Percentiles rank a stretch among this genome's conserved stretches.
phyloP scores from a whole-genome alignment of 345 rosid species.

The Streptanthus diversifolius region DNA sequence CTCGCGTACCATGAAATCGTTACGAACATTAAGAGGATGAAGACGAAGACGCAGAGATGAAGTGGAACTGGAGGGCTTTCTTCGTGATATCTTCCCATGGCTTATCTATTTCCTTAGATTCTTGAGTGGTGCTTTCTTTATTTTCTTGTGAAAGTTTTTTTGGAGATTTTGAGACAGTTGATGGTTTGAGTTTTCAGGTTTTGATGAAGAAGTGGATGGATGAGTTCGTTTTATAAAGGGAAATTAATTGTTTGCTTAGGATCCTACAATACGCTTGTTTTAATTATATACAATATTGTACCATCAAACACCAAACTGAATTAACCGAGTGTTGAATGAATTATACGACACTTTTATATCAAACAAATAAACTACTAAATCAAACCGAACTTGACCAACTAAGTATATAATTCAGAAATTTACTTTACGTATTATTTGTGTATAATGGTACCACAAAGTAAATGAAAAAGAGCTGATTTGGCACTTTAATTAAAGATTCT shows the following conservation, averaged over 20 bases:
- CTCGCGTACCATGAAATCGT: slow-evolving; percentile 50
- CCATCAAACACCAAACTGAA: neutral
- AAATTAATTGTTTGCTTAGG: slow-evolving; percentile 14
- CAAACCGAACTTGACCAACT: neutral
- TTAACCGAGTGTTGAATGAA: neutral
- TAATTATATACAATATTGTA: neutral
- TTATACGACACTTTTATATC: neutral
- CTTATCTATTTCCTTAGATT: neutral
- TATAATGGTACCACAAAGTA: neutral
- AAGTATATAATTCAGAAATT: neutral
- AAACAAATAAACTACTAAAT: neutral
- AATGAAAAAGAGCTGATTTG: slow-evolving; percentile 18
- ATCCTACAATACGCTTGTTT: slow-evolving; percentile 14
- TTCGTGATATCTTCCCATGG: slow-evolving; percentile 34
- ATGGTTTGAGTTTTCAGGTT: slow-evolving; percentile 4
- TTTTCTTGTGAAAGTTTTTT: neutral
- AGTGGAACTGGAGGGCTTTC: slow-evolving; percentile 39
- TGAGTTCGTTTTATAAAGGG: slow-evolving; percentile 11
- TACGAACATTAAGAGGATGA: slow-evolving; percentile 41
- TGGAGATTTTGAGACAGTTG: neutral
- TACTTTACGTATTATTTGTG: neutral
- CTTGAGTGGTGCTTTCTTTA: neutral
- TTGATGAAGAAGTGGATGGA: neutral
- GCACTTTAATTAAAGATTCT: slow-evolving; percentile 26
- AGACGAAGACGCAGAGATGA: slow-evolving; percentile 49